A percentile compares a stretch with the other conserved stretches of the same genome.
These are phyloP conservation scores for Prunus salicina DNA, from an alignment of 306 rosid genomes.

Conservation along the genomic window DNA sequence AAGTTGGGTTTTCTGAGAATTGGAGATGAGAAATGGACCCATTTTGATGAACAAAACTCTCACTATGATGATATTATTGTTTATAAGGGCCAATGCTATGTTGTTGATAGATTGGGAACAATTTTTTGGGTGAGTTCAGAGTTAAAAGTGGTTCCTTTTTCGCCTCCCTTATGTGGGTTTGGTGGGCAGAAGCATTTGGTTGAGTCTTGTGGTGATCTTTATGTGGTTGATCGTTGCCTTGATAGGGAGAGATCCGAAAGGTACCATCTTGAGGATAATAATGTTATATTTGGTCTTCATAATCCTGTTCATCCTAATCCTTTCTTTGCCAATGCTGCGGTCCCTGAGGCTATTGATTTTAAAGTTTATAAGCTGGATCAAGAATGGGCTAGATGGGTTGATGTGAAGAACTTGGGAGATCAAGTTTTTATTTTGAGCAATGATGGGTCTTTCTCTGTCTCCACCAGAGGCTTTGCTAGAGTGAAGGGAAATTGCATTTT, in stretches of 20 bases:
- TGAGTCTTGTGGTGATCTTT: conserved; percentile 34
- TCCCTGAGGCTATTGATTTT: background rate
- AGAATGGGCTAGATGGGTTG: conserved; percentile 34
- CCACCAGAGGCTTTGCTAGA: background rate
- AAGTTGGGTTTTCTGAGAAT: conserved; percentile 7
- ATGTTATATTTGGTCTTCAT: background rate
- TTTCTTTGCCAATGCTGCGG: background rate
- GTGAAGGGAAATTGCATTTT: conserved; percentile 13
- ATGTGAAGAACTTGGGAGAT: conserved; percentile 19
- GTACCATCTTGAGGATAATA: background rate
- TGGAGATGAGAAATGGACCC: conserved; percentile 14
- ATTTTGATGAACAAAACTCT: conserved; percentile 8
- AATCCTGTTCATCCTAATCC: background rate
- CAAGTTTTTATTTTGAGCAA: conserved; percentile 4
- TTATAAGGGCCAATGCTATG: conserved; percentile 31
- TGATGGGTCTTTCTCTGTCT: background rate
- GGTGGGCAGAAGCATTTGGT: conserved; percentile 34
- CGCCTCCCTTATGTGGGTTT: conserved; percentile 14
- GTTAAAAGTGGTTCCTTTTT: conserved; percentile 28
- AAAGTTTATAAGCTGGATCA: conserved; percentile 38
- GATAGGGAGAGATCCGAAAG: background rate
- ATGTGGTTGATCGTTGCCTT: conserved; percentile 31
- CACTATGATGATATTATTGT: conserved; percentile 31
- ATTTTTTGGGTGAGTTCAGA: conserved; percentile 31
- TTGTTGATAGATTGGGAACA: conserved; percentile 33